Conservation (phyloP, 352 stramenopile genomes). For the Globisporangium lucens region DNA sequence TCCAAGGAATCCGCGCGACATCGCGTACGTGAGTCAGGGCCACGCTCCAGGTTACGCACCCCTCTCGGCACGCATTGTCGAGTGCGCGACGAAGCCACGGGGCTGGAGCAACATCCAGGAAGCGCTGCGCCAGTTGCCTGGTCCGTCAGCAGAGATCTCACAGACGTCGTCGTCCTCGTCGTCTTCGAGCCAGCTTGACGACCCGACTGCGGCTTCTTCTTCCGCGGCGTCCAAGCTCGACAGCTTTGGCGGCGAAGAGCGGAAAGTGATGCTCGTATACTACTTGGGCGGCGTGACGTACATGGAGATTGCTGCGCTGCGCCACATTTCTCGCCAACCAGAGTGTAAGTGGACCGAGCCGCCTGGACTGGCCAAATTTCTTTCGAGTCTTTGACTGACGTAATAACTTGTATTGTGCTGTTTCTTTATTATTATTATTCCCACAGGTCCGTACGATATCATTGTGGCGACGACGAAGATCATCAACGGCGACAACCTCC, state of each 20-base stretch:
- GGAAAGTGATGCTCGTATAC: constrained; percentile 95
- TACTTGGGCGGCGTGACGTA: constrained; percentile 96
- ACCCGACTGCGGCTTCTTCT: constrained; percentile 17
- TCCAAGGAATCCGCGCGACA: constrained; percentile 91
- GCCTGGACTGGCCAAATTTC: not conserved
- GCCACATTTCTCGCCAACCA: constrained; percentile 91
- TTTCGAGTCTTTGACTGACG: not conserved
- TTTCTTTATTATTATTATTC: constrained; percentile 12
- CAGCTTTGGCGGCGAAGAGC: constrained; percentile 66
- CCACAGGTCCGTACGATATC: constrained; percentile 85
- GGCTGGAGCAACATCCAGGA: constrained; percentile 81
- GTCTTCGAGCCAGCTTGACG: constrained; percentile 9
- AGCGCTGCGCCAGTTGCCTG: constrained; percentile 79
- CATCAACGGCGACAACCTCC: constrained; percentile 76
- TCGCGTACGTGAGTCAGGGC: constrained; percentile 88
- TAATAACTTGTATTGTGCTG: constrained; percentile 4
- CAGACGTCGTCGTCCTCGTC: constrained; percentile 36
- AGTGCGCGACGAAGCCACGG: constrained; percentile 78
- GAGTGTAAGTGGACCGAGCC: constrained; percentile 71
- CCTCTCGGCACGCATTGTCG: constrained; percentile 91
- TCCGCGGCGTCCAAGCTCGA: constrained; percentile 50
- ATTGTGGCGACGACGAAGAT: constrained; percentile 94
- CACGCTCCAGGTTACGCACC: constrained; percentile 92
- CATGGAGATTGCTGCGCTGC: constrained; percentile 96
- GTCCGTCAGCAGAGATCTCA: constrained; percentile 70